Evolutionary conservation across 1,284 basidiomycete genomes (phyloP).

Genomic region (Moesziomyces antarcticus): DNA sequence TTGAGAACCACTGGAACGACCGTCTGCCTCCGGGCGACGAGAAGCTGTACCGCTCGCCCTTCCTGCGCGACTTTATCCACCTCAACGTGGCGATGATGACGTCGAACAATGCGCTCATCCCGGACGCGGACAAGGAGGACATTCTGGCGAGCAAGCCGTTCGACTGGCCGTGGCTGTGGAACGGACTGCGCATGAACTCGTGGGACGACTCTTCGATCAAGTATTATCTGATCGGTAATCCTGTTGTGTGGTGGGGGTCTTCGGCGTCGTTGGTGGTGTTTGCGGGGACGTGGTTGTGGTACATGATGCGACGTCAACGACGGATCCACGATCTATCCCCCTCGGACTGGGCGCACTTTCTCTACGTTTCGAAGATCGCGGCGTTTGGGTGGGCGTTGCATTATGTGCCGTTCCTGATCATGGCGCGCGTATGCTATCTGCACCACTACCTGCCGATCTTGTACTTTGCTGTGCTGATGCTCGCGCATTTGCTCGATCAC

Average conservation of each 20-base stretch:
- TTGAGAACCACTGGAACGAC: conserved; percentile 96
- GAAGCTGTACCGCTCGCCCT: conserved; percentile 88
- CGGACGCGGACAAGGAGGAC: conserved; percentile 97
- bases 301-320: conserved; percentile 85
- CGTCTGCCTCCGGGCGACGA: conserved; percentile 84
- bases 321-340: conserved; percentile 89
- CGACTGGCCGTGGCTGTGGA: conserved; percentile 95
- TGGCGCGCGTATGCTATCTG: conserved; percentile 78
- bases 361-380: conserved; percentile 91
- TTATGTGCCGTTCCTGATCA: conserved; percentile 83
- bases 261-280: conserved; percentile 77
- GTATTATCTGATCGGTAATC: conserved; percentile 93
- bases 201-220: conserved; percentile 90
- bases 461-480: conserved; percentile 94
- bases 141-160: conserved; percentile 89
- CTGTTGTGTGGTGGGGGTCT: conserved; percentile 90
- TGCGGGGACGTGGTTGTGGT: conserved; percentile 74
- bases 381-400: conserved; percentile 93
- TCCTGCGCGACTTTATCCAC: conserved; percentile 97
- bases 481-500: conserved; percentile 89
- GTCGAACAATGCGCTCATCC: conserved; percentile 95
- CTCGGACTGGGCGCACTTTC: conserved; percentile 89
- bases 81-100: conserved; percentile 99
- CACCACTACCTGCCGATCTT: conserved; percentile 88
- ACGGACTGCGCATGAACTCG: conserved; percentile 87